Base-by-base conservation (phyloP, 2,329 filamentous ascomycete genomes). In the Claviceps spartinae region DNA sequence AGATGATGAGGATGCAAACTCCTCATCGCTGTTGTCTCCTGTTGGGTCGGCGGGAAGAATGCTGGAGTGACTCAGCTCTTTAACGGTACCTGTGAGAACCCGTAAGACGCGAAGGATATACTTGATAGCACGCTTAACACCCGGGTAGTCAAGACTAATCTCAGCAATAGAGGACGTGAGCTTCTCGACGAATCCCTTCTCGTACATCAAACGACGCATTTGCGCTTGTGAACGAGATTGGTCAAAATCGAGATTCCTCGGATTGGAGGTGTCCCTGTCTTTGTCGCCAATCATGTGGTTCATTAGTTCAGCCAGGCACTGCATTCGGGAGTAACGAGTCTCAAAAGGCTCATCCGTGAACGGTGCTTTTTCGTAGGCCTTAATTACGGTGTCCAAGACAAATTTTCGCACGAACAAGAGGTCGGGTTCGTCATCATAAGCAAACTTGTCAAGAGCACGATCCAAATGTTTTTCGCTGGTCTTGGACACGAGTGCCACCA, bases 171-270 rank as follows among this genome's bases (percentile, higher is more conserved):
- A 95, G 13, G 83, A 81, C 2, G 93, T 97, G 54, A 98, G 71
- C 47, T 91, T 86, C 24, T 86, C 80, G 55, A 97, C 83, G 65
- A 93, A 95, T 52, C 94, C 89, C 71, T 97, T 98, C 69, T 98
- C 93, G 61, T 95, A 97, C 93, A 98, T 98, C 54, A 96, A 82
- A 58, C 89, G 88, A 37, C 88, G 85, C 59, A 98, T 78, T 62
- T 95, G 89, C 60, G 85, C 83, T 56, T 90, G 85, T 7, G 89
- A 90, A 44, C 75, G 72, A 24, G 66, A 63, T 45, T 71, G 62
- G 50, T 65, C 56, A 47, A 65, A 63, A 58, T 75, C 61, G 51
- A 71, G 57, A 60, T 66, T 55, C 65, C 72, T 55, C n/a, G 59
- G 54, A 41, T 67, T 68, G 54, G 69, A 70, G 57, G 69, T 69